Base-by-base conservation (phyloP, 495 filamentous ascomycete genomes). In the Podospora didyma region DNA sequence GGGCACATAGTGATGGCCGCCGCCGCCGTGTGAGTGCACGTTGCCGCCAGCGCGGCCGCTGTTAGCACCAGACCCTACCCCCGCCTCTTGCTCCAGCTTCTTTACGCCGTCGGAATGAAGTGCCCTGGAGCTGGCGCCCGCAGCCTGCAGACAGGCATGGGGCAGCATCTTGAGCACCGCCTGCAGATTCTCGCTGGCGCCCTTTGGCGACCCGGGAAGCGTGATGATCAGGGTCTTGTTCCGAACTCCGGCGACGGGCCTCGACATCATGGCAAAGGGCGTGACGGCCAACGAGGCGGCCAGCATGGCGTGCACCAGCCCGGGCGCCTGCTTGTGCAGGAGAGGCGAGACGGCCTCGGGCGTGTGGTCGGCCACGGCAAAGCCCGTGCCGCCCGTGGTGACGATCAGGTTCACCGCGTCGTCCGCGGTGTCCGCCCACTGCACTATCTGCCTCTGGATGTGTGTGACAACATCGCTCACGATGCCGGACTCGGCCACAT, bases 181-280 rank as follows among this genome's bases (percentile, higher is more conserved):
- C 64, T 89, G 82, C n/a, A 99, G 82, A 65, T 97, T 99, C 73
- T 99, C 94, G 64, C 83, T 87, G 2, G 94, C 94, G n/a, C 92
- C 94, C 75, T 96, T 97, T 1, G 95, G 95, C 2, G 94, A 97
- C 22, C 94, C 94, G 0, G 94, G 94, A 39, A 99, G 78, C 0
- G 94, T 97, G 47, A 97, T 74, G 45, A 99, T 90, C 49, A 99
- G 72, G 6, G 91, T 86, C 58, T 85, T 86, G 58, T 92, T 85
- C 28, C 94, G 81, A 11, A 95, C 86, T 10, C 94, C 94, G 48
- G 95, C 95, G 50, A 96, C 89, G 14, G 94, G 92, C 53, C 94
- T 83, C 53, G 94, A 88, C 94, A 97, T 97, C 75, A 96, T 85
- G n/a, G 93, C 95, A 74, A 97, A 99, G 46, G 92, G 91, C 5